Percentiles rank a stretch among this genome's conserved stretches.
These are phyloP conservation scores for Mycena leptocephala DNA, from an alignment of 768 basidiomycete genomes.

Conservation along the genomic window DNA sequence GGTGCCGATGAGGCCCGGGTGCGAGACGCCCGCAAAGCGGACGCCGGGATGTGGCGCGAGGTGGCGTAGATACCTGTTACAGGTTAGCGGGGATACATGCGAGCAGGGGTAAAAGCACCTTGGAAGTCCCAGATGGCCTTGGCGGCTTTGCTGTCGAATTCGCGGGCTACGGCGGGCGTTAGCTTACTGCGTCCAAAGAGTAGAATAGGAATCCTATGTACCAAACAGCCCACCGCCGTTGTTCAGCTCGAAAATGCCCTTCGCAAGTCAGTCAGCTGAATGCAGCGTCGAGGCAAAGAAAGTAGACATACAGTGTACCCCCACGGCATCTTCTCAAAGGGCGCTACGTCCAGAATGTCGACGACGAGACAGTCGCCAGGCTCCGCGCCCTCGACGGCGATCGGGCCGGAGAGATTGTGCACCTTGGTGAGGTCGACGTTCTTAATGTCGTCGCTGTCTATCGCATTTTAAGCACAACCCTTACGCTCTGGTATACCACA, in stretches of 20 bases:
- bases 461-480: neutral
- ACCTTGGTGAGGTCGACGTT: conserved; percentile 76
- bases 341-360: conserved; percentile 83
- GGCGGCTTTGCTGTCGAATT: conserved; percentile 80
- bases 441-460: conserved; percentile 79
- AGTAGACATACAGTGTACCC: conserved; percentile 73
- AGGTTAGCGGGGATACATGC: neutral
- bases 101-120: conserved; percentile 50
- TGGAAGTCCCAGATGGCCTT: conserved; percentile 90
- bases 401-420: conserved; percentile 85
- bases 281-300: neutral
- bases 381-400: conserved; percentile 82
- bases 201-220: conserved; percentile 41
- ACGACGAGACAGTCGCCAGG: conserved; percentile 88
- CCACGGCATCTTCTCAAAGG: conserved; percentile 87
- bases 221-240: conserved; percentile 85
- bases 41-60: conserved; percentile 85
- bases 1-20: conserved; percentile 85
- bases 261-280: neutral
- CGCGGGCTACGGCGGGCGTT: conserved; percentile 58
- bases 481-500: too few relatives aligned
- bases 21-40: conserved; percentile 83
- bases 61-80: conserved; percentile 75
- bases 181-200: neutral
- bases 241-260: conserved; percentile 83